These are phyloP conservation scores for Globisporangium parvum DNA, from an alignment of 352 stramenopile genomes.

Conservation along the genomic window DNA sequence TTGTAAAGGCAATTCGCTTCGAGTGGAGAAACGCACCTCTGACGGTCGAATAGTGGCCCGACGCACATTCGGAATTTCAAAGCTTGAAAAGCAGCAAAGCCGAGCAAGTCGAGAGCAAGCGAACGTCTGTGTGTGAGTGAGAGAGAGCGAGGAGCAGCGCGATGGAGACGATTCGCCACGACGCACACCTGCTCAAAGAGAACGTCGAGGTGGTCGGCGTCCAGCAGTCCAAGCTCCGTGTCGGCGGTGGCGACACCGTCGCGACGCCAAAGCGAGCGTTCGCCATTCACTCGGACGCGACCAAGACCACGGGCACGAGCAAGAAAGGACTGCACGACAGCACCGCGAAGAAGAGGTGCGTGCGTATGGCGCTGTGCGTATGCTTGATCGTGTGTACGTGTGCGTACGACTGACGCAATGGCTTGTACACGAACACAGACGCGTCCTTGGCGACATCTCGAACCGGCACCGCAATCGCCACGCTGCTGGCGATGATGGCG, in stretches of 20 bases:
- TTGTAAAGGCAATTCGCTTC: too few species aligned
- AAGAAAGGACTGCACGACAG: conserved; percentile 31
- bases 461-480: conserved; percentile 54
- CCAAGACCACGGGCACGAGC: conserved; percentile 13
- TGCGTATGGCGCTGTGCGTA: background rate
- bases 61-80: too few species aligned
- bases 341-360: conserved; percentile 43
- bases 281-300: conserved; percentile 33
- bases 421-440: conserved; percentile 15
- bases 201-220: conserved; percentile 42
- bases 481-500: conserved; percentile 2
- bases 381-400: background rate
- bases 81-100: conserved; percentile 4
- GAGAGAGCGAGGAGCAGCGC: background rate
- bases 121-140: background rate
- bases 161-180: conserved; percentile 43
- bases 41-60: too few species aligned
- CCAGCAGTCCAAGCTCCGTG: conserved; percentile 21
- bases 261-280: conserved; percentile 31
- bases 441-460: conserved; percentile 68
- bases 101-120: background rate
- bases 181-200: conserved; percentile 57
- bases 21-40: too few species aligned
- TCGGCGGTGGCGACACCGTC: conserved; percentile 3
- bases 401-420: background rate